Base-by-base conservation (phyloP, 352 stramenopile species). In the Globisporangium solare region DNA sequence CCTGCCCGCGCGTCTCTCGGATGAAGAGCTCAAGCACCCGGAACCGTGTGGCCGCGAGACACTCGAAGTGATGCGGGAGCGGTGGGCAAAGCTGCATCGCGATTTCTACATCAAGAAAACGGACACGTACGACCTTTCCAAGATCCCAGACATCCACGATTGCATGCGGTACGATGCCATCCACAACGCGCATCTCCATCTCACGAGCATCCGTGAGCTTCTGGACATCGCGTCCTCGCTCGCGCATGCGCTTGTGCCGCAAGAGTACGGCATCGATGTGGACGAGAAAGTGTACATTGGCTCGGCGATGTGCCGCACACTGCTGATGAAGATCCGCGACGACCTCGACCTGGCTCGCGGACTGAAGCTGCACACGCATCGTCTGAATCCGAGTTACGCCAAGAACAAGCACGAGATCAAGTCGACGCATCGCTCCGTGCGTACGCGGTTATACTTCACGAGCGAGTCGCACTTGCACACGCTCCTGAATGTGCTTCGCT, bases 371-470 rank as follows among this genome's bases (percentile, higher is more conserved):
- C 77, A 85, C 53, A 95, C 83, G 3, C 83, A 95, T 54, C 85
- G 85, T 1, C 54, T 95, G 21, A 90, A 95, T 42, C 83, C 85
- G 54, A 84, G 72, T 15, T 95, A 93, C 63, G 83, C 78, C 13
- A 92, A 89, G 61, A 84, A 89, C 64, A 83, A 86, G 58, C 64
- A 83, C 53, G 66, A 76, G 47, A 79, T 95, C 67, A 95, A 93
- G 66, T 98, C 94, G 14, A 91, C 97, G 57, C 93, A 97, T 47
- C 85, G 97, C 35, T 90, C 94, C 7, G 97, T 99, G 54, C 95
- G 97, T 58, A 99, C 97, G 27, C 89, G 97, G 1, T 78, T 99
- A 17, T 99, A 99, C 67, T 99, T 99, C 67, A 99, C 97, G 17
- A 99, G 93, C 27, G 98, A 99, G 74, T 95, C 86, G 40, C 98